phyloP scores from a whole-genome alignment of 169 alveolate genomes.

The Plasmodium gaboni region DNA sequence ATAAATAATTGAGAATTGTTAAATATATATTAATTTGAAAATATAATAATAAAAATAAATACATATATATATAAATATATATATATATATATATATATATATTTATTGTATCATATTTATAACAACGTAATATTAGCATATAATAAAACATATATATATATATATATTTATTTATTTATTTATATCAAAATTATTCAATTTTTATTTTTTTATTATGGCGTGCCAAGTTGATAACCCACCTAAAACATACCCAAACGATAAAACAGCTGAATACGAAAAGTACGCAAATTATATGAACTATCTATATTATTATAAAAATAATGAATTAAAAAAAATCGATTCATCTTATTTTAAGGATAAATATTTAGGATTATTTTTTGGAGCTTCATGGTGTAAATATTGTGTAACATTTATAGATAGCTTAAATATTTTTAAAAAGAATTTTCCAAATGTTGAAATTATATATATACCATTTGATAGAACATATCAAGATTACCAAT shows the following conservation, averaged over 20 bases:
- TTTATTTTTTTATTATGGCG: constrained; percentile 5
- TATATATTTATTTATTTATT: not conserved
- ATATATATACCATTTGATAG: constrained; percentile 71
- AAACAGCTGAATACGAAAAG: not conserved
- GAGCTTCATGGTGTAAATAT: constrained; percentile 75
- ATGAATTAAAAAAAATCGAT: constrained; percentile 50
- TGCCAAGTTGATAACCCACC: constrained; percentile 52
- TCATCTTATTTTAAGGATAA: constrained; percentile 51
- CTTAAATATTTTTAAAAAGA: constrained; percentile 39
- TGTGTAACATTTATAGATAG: constrained; percentile 58
- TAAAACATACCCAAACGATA: not conserved
- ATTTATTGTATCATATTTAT: too few relatives aligned
- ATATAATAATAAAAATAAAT: too few relatives aligned
- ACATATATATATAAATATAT: too few relatives aligned
- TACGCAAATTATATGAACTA: constrained; percentile 20
- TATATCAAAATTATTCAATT: not conserved
- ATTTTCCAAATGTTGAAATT: constrained; percentile 50
- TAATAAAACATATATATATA: not conserved
- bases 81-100: too few relatives aligned
- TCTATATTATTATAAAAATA: constrained; percentile 31
- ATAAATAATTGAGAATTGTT: too few relatives aligned
- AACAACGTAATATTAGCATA: not conserved
- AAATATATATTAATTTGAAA: too few relatives aligned
- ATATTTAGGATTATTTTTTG: constrained; percentile 67
- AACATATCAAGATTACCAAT: constrained; percentile 54